Evolutionary conservation across 2,329 filamentous ascomycete species (phyloP), one percentile per base, ranked within the genome.

Genomic region (Colletotrichum ledebouriae): DNA sequence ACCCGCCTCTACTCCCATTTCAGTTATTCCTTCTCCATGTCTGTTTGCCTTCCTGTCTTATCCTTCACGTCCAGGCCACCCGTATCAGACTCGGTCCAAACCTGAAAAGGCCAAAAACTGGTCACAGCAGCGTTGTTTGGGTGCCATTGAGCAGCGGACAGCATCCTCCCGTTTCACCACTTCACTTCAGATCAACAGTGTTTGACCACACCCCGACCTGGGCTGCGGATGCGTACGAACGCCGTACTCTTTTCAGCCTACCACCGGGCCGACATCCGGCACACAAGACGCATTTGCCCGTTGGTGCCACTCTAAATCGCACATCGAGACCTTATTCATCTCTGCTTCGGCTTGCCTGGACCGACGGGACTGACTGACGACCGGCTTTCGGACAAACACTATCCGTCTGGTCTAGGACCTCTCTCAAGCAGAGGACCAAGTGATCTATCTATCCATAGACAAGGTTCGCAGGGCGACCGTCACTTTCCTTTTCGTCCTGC

Each of bases 101-200:
- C 34, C 22, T 15, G 47, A 20, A 42, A 2, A 42, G 44, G 22
- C 33, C 47, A 53, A 53, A 25, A 53, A 12, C 7, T 53, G 17
- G 47, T 11, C 61, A 68, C 65, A 56, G 55, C 65, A 68, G n/a
- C 34, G 22, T 20, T 64, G 60, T 68, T 68, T 65, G 65, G 61
- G 65, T 69, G 66, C 60, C 66, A 56, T 44, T 66, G 39, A 69
- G 22, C 56, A 56, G 55, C 66, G 41, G 55, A 50, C 64, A 33
- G 49, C 56, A 56, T 42, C 61, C 42, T 39, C 42, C 61, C 55
- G 66, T 69, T 66, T 69, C 66, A 69, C 56, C 49, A 55, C 63
- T 46, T 49, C 37, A 20, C 41, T 42, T 69, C 61, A 46, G 41
- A 49, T 56, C 61, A 42, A 13, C 60, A 42, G 34, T 17, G 55